Conservation (phyloP, 495 filamentous ascomycete species). For the Podospora conica region DNA sequence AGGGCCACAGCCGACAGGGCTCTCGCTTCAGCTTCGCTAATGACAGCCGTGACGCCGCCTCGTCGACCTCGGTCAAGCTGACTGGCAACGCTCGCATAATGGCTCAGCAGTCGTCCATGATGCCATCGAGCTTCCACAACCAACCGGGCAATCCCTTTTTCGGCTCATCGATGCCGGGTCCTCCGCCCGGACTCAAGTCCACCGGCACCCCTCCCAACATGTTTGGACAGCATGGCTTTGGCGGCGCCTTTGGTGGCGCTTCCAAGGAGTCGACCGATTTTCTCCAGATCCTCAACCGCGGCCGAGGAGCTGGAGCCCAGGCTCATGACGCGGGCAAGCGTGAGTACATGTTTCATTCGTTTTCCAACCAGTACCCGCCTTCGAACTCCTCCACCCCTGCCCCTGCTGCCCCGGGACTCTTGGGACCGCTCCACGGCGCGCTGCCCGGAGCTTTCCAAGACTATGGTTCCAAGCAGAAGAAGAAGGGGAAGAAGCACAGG, state of each 20-base stretch:
- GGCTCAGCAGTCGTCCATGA: slow-evolving; percentile 83
- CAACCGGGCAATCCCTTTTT: slow-evolving; percentile 60
- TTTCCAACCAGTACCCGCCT: slow-evolving; percentile 70
- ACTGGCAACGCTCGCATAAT: slow-evolving; percentile 77
- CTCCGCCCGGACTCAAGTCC: slow-evolving; percentile 91
- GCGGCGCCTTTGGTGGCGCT: slow-evolving; percentile 46
- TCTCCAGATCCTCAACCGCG: slow-evolving; percentile 70
- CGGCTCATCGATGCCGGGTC: slow-evolving; percentile 69
- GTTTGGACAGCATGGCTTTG: slow-evolving; percentile 68
- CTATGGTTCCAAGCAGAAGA: slow-evolving; percentile 91
- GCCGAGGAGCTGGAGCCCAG: slow-evolving; percentile 52
- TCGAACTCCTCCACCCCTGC: slow-evolving; percentile 77
- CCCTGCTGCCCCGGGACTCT: slow-evolving; percentile 80
- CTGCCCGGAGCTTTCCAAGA: slow-evolving; percentile 79
- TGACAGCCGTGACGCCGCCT: slow-evolving; percentile 49
- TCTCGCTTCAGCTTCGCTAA: slow-evolving; percentile 88
- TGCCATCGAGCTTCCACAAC: slow-evolving; percentile 64
- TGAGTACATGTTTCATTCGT: slow-evolving; percentile 77
- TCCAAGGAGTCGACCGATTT: slow-evolving; percentile 70
- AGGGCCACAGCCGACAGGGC: slow-evolving; percentile 77
- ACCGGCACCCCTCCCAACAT: slow-evolving; percentile 85
- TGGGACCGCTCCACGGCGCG: slow-evolving; percentile 83
- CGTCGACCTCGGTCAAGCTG: slow-evolving; percentile 70
- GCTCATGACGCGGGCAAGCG: slow-evolving; percentile 82
- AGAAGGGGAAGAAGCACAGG: slow-evolving; percentile 99